Base-by-base conservation (phyloP, 177 flowering plant species). In the Vitis hybrid region DNA sequence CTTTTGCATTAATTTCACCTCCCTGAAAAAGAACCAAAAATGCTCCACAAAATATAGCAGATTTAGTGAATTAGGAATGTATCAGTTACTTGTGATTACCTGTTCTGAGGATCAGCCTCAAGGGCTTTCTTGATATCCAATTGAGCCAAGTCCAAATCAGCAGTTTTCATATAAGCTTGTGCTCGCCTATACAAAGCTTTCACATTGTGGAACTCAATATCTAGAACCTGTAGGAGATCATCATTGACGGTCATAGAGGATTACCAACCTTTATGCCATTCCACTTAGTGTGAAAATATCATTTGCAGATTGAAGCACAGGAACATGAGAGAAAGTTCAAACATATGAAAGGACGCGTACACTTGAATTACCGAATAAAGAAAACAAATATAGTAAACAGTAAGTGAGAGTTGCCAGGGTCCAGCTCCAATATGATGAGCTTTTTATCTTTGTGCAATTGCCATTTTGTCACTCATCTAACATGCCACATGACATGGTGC, bases 141-240 rank as follows among this genome's bases (percentile, higher is more conserved):
- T 62, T 87, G 91, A 49, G 94, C 89, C 72, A 76, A 76, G 77
- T 81, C 71, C 68, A 87, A 72, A 72, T 91, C 94, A 18, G 78
- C 78, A 68, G 78, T 80, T 75, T 78, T 83, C 70, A 88, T 86
- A 69, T 77, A 88, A 47, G 92, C 91, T 75, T 91, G 90, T 61
- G 91, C 94, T 58, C 97, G 79, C 67, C 92, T 80, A 65, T 85
- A 91, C 56, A 89, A 73, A 33, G 94, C 94, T 74, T 91, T 91
- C 65, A 89, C 84, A 76, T 91, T 89, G 57, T 76, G 71, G 68
- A 71, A 81, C 73, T 91, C 97, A 38, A 81, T 49, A 70, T 86
- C 89, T 31, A 91, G 78, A 28, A 88, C 93, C 94, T 89, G 76
- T 53, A 5, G 2, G 49, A 67, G 60, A 71, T 53, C 3, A 59